Base-by-base conservation (phyloP, 306 rosid species). In the Amphicarpaea edgeworthii region DNA sequence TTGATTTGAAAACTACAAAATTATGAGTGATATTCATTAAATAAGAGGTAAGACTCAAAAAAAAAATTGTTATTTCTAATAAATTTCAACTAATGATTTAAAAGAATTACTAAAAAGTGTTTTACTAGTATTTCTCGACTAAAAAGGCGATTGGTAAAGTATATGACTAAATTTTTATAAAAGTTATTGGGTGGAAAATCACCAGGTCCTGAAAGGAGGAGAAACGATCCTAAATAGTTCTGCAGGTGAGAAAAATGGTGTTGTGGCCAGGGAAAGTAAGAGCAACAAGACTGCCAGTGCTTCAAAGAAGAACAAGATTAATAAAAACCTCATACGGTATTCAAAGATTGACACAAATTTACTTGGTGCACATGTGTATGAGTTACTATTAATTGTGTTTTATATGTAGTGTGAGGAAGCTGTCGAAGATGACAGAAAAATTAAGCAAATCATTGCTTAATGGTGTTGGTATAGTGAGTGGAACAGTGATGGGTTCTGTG, bases 181-280 rank as follows among this genome's bases (percentile, higher is more conserved):
- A 41, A 40, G 12, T 62, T 14, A 26, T 46, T 41, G 21, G 59
- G 9, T 54, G 80, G 67, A 46, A 75, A 80, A 64, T 43, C 50
- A 64, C 30, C 90, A 94, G 98, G 89, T 92, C 1, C 88, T 92
- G 8, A 92, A 89, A 79, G 98, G 97, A 87, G 98, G 97, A 38
- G 95, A 92, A 82, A 78, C 64, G 69, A 92, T 93, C 78, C 82
- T 95, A 40, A 79, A 79, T 53, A 28, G 77, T 73, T 59, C 87
- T 30, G 77, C 59, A 53, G 80, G 77, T 46, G 80, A 32, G 40
- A 79, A 73, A 83, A 81, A 74, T 60, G 83, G 72, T 58, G 76
- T 12, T n/a, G 51, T 40, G 72, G 68, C 58, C 61, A 58, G 77
- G 67, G 85, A 77, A 60, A 85, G 81, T 6, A 34, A 37, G 59